A percentile compares a stretch with the other conserved stretches of the same genome.
phyloP scores from a whole-genome alignment of 805 yeast genomes.

The Candida nonsorbophila region DNA sequence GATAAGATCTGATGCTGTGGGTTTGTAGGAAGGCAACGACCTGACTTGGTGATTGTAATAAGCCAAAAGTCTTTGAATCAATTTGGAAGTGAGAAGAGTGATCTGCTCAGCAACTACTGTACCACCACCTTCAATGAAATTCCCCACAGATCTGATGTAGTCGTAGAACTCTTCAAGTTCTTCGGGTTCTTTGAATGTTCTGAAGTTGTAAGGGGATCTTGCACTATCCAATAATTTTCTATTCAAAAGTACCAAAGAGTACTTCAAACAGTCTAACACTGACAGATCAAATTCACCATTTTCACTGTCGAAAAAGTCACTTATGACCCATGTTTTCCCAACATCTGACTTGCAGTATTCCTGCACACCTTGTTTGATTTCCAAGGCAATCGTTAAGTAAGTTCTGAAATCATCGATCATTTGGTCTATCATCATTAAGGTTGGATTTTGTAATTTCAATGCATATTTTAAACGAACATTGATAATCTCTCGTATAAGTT shows the following conservation, averaged over 20 bases:
- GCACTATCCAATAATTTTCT: conserved; percentile 77
- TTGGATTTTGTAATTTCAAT: conserved; percentile 71
- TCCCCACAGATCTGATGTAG: conserved; percentile 71
- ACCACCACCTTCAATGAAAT: conserved; percentile 75
- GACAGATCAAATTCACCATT: conserved; percentile 51
- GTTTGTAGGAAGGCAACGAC: conserved; percentile 47
- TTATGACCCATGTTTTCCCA: conserved; percentile 66
- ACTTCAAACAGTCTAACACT: conserved; percentile 67
- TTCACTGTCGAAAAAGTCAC: conserved; percentile 56
- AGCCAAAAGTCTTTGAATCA: conserved; percentile 62
- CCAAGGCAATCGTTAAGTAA: conserved; percentile 70
- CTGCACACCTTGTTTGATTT: conserved; percentile 61
- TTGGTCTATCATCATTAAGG: conserved; percentile 95
- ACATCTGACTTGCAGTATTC: conserved; percentile 51
- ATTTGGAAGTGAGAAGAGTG: conserved; percentile 55
- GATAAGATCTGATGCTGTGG: conserved; percentile 30
- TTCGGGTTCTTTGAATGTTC: conserved; percentile 89
- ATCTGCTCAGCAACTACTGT: conserved; percentile 77
- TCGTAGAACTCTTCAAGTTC: conserved; percentile 80
- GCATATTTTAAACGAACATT: conserved; percentile 73
- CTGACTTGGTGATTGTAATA: conserved; percentile 68
- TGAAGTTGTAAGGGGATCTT: conserved; percentile 53
- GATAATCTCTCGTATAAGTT: conserved; percentile 73
- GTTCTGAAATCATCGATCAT: conserved; percentile 80
- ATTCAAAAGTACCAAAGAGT: conserved; percentile 64